A percentile compares a stretch with the other conserved stretches of the same genome.
These are phyloP conservation scores for Aspergillus thermomutatus DNA, from an alignment of 2,329 filamentous ascomycete species.

Conservation along the genomic window DNA sequence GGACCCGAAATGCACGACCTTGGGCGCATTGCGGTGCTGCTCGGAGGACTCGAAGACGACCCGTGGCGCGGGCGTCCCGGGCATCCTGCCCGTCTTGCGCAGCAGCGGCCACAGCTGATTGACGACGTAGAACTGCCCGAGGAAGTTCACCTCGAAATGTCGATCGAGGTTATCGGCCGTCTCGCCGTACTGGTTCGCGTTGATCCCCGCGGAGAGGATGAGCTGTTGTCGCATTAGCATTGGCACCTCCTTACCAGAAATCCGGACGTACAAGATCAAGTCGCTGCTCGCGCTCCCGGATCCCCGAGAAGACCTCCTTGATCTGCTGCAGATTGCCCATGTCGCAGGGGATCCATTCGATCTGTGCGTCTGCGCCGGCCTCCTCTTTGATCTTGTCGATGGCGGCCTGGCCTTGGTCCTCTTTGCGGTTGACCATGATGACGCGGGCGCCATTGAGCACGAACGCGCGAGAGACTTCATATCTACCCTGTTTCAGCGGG, in stretches of 20 bases:
- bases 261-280: slow-evolving; percentile 39
- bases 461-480: slow-evolving; percentile 8
- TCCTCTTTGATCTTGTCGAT: slow-evolving; percentile 33
- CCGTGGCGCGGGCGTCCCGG: slow-evolving; percentile 33
- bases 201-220: slow-evolving; percentile 45
- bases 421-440: slow-evolving; percentile 7
- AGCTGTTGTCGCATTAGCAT: slow-evolving; percentile 21
- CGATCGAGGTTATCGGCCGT: slow-evolving; percentile 38
- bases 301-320: slow-evolving; percentile 35
- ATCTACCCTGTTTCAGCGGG: not conserved
- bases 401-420: slow-evolving; percentile 19
- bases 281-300: slow-evolving; percentile 35
- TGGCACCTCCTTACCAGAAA: too few species aligned
- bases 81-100: slow-evolving; percentile 38
- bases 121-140: slow-evolving; percentile 44
- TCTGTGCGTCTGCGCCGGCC: slow-evolving; percentile 22
- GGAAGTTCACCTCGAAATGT: slow-evolving; percentile 44
- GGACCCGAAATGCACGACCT: slow-evolving; percentile 36
- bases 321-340: slow-evolving; percentile 39
- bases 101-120: slow-evolving; percentile 45
- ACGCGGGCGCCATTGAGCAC: slow-evolving; percentile 3
- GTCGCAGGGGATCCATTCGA: slow-evolving; percentile 45
- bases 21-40: slow-evolving; percentile 40
- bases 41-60: slow-evolving; percentile 44
- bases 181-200: slow-evolving; percentile 38